Evolutionary conservation across 2,329 filamentous ascomycete genomes (phyloP).

Genomic region (Neodidymelliopsis sp.): DNA sequence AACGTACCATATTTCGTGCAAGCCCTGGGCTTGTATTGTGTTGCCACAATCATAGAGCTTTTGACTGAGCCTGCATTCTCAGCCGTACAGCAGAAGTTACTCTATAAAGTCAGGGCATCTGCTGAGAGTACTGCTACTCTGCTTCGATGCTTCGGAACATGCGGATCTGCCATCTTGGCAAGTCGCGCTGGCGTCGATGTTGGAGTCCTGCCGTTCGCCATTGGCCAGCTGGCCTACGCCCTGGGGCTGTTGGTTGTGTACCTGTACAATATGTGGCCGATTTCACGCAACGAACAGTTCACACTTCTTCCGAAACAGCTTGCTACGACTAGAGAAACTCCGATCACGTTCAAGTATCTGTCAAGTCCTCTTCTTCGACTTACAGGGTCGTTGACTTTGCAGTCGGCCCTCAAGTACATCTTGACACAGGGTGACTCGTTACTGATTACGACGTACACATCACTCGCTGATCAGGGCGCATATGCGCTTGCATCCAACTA

Average conservation of each 20-base stretch:
- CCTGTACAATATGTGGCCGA: conserved; percentile 63
- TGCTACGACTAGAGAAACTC: conserved; percentile 40
- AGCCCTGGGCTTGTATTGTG: conserved; percentile 62
- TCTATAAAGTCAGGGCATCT: conserved; percentile 79
- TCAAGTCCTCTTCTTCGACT: conserved; percentile 74
- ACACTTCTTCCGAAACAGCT: conserved; percentile 67
- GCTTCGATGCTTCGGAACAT: conserved; percentile 76
- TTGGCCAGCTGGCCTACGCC: conserved; percentile 84
- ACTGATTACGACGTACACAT: conserved; percentile 79
- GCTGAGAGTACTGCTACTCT: conserved; percentile 87
- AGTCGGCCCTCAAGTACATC: conserved; percentile 89
- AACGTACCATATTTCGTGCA: conserved; percentile 68
- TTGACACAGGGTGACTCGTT: conserved; percentile 95
- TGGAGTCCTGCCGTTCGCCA: conserved; percentile 86
- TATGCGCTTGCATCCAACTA: conserved; percentile 95
- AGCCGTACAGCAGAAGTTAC: conserved; percentile 80
- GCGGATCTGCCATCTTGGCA: conserved; percentile 72
- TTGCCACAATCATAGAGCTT: conserved; percentile 75
- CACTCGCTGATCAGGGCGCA: conserved; percentile 81
- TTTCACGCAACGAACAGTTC: conserved; percentile 68
- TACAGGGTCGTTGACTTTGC: conserved; percentile 82
- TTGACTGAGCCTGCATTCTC: conserved; percentile 89
- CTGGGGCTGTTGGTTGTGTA: conserved; percentile 74
- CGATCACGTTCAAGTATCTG: conserved; percentile 57
- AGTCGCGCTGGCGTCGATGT: conserved; percentile 61